phyloP scores from a whole-genome alignment of 2,329 filamentous ascomycete species.

The Cladosporium oxysporum region DNA sequence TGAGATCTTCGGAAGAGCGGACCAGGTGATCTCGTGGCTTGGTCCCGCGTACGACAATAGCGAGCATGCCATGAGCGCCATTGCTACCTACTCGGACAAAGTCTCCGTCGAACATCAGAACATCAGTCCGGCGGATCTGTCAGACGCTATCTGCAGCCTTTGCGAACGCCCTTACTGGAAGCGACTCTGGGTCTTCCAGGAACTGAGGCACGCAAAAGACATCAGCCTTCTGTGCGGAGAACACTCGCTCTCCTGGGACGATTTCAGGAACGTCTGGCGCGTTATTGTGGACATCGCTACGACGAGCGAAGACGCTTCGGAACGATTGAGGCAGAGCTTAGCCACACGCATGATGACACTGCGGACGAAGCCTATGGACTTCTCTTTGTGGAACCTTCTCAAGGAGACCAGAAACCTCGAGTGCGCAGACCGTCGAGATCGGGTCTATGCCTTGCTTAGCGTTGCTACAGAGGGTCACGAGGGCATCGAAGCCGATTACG shows the following conservation, averaged over 20 bases:
- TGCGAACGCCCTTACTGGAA: background rate
- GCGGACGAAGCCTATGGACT: background rate
- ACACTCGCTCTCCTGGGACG: background rate
- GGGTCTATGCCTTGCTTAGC: background rate
- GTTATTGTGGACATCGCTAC: no score
- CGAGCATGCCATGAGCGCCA: background rate
- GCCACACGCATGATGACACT: background rate
- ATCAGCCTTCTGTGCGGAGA: background rate
- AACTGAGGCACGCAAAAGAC: background rate
- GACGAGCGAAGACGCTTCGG: background rate
- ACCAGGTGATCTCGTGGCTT: background rate
- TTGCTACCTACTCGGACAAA: no score
- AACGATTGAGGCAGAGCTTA: background rate
- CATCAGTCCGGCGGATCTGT: no score
- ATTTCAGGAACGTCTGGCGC: background rate
- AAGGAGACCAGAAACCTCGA: background rate
- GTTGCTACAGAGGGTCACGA: background rate
- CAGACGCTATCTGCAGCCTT: background rate
- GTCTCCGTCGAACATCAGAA: no score
- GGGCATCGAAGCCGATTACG: background rate
- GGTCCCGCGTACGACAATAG: background rate
- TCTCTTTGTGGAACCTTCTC: background rate
- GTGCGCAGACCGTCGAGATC: background rate
- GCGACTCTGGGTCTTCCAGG: background rate
- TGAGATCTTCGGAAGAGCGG: constrained; percentile 20